phyloP scores from a whole-genome alignment of 176 grass and related monocot species.

The Musa beccarii region DNA sequence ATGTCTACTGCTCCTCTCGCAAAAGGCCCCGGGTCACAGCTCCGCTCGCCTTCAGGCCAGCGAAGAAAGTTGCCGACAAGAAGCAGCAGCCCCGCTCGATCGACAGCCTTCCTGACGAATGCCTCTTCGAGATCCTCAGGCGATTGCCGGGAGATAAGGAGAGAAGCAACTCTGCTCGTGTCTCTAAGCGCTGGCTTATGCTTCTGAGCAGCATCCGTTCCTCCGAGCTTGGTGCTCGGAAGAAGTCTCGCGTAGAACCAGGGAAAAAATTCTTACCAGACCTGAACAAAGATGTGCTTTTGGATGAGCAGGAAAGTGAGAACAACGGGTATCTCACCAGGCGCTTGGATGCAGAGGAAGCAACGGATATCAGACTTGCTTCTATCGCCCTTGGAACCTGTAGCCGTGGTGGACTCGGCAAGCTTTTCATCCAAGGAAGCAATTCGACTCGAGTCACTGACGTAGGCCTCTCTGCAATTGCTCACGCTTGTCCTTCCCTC shows the following conservation, averaged over 20 bases:
- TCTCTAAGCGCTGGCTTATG: conserved; percentile 80
- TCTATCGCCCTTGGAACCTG: conserved; percentile 44
- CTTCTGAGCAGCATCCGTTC: conserved; percentile 64
- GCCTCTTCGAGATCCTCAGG: conserved; percentile 89
- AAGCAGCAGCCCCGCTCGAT: conserved; percentile 44
- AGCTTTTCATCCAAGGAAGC: conserved; percentile 55
- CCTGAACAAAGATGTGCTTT: conserved; percentile 42
- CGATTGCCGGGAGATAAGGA: conserved; percentile 48
- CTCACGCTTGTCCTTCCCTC: conserved; percentile 52
- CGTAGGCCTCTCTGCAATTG: conserved; percentile 47
- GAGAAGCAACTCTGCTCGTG: conserved; percentile 60
- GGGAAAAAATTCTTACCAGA: conserved; percentile 37
- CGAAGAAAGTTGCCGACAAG: not conserved
- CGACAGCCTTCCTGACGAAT: conserved; percentile 73
- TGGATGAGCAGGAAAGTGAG: conserved; percentile 6
- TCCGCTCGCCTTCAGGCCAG: conserved; percentile 35
- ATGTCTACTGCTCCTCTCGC: conserved; percentile 32
- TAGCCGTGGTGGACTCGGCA: conserved; percentile 38
- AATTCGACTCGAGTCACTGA: conserved; percentile 69
- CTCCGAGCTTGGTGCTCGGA: conserved; percentile 38
- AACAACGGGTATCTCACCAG: conserved; percentile 33
- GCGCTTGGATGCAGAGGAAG: conserved; percentile 43
- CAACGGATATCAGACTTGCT: conserved; percentile 68
- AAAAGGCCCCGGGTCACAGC: conserved; percentile 67
- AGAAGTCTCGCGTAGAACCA: not conserved